Percentiles rank a stretch among this genome's conserved stretches.
Evolutionary conservation across 192 early-diverging fungal genomes (phyloP).

Genomic region (Linnemannia exigua): DNA sequence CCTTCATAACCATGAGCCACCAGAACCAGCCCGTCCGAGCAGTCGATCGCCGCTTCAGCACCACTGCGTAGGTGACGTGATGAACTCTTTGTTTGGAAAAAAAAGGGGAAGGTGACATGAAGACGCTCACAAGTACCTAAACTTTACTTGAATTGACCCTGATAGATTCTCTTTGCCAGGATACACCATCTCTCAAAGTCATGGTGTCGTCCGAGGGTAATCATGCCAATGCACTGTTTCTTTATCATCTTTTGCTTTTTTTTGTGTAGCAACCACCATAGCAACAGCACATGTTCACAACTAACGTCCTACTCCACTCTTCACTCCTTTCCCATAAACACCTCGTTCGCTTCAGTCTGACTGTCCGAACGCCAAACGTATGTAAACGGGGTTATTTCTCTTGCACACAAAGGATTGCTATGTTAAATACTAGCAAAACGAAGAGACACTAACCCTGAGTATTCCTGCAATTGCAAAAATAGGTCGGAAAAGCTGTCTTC

Average conservation of each 20-base stretch:
- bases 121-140: background rate
- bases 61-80: slow-evolving; percentile 23
- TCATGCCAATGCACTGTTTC: background rate
- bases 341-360: slow-evolving; percentile 20
- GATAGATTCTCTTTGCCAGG: slow-evolving; percentile 41
- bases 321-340: background rate
- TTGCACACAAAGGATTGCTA: background rate
- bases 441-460: background rate
- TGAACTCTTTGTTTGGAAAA: background rate
- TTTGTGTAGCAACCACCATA: background rate
- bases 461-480: background rate
- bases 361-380: slow-evolving; percentile 48
- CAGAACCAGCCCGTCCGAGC: slow-evolving; percentile 8
- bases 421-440: background rate
- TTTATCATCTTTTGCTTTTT: background rate
- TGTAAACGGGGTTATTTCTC: background rate
- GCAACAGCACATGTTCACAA: background rate
- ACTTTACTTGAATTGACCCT: background rate
- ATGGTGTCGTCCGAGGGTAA: slow-evolving; percentile 54
- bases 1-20: background rate
- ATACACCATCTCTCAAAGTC: slow-evolving; percentile 33
- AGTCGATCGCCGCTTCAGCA: slow-evolving; percentile 52
- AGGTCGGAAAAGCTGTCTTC: slow-evolving; percentile 52
- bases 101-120: no score
- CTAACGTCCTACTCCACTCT: background rate